These are phyloP conservation scores for Jamesozyma spencerorum DNA, from an alignment of 805 yeast genomes.

Conservation along the genomic window DNA sequence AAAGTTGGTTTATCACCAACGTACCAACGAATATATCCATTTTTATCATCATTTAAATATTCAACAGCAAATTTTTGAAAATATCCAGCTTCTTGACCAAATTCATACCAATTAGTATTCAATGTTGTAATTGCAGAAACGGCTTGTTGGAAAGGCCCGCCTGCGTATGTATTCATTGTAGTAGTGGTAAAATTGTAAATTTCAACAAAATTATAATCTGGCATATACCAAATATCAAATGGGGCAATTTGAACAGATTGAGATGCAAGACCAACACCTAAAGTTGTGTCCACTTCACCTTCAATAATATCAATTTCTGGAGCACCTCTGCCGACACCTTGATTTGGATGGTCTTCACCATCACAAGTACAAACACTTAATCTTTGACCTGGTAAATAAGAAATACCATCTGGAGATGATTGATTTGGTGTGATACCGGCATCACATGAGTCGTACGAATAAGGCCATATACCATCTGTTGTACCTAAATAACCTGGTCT, in stretches of 20 bases:
- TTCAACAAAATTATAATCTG: constrained; percentile 75
- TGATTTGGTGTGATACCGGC: constrained; percentile 94
- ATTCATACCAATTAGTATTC: constrained; percentile 75
- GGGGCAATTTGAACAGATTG: constrained; percentile 95
- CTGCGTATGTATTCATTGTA: constrained; percentile 76
- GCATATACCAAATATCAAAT: constrained; percentile 86
- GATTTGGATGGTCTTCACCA: constrained; percentile 79
- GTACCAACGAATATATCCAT: constrained; percentile 78
- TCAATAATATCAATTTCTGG: constrained; percentile 92
- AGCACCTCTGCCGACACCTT: constrained; percentile 84
- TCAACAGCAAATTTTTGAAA: constrained; percentile 76
- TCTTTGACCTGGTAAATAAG: constrained; percentile 77
- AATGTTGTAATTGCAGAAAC: constrained; percentile 73
- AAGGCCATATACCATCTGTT: constrained; percentile 94
- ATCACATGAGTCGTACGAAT: constrained; percentile 77
- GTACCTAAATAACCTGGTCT: constrained; percentile 84
- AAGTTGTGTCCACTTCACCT: constrained; percentile 57
- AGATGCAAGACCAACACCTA: constrained; percentile 65
- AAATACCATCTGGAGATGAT: constrained; percentile 80
- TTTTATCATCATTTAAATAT: constrained; percentile 56
- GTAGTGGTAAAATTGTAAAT: constrained; percentile 62
- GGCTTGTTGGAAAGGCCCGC: constrained; percentile 93
- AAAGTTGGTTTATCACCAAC: constrained; percentile 74
- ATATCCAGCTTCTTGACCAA: constrained; percentile 39
- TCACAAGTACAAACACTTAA: constrained; percentile 69